phyloP scores from a whole-genome alignment of 768 basidiomycete genomes.

The Lactarius vividus region DNA sequence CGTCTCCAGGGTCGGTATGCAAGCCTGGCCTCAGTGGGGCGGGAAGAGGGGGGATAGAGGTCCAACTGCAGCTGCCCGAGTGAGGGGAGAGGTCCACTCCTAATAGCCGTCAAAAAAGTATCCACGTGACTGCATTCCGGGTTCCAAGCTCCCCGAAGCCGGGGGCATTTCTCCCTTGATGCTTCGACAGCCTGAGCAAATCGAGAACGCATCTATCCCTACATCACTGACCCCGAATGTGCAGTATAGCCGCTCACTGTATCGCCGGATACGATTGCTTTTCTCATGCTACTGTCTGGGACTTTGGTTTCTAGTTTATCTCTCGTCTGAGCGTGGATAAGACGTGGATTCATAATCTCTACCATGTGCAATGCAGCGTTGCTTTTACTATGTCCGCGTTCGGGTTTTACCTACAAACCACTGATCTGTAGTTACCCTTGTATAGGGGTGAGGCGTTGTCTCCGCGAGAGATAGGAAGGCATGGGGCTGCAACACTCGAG shows the following conservation, averaged over 20 bases:
- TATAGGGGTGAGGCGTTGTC: background rate
- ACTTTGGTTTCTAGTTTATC: background rate
- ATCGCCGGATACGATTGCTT: background rate
- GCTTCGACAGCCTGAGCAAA: background rate
- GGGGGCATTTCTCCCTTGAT: background rate
- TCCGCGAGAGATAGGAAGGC: background rate
- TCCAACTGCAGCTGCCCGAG: background rate
- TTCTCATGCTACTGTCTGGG: background rate
- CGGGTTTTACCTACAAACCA: background rate
- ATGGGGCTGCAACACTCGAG: background rate
- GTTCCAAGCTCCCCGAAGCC: background rate
- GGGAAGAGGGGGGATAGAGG: background rate
- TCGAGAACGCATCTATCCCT: background rate
- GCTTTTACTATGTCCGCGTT: background rate
- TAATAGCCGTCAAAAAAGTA: background rate
- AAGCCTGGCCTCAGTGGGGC: background rate
- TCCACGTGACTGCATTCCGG: background rate
- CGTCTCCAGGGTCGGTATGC: background rate
- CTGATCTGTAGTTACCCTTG: background rate
- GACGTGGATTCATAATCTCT: background rate
- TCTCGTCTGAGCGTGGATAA: background rate
- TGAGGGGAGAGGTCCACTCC: background rate
- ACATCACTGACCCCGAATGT: background rate
- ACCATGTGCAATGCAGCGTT: background rate
- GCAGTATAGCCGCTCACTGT: background rate